A percentile compares a stretch with the other conserved stretches of the same genome.
Conservation (phyloP, 164 flowering plant genomes). For the Platanus orientalis region DNA sequence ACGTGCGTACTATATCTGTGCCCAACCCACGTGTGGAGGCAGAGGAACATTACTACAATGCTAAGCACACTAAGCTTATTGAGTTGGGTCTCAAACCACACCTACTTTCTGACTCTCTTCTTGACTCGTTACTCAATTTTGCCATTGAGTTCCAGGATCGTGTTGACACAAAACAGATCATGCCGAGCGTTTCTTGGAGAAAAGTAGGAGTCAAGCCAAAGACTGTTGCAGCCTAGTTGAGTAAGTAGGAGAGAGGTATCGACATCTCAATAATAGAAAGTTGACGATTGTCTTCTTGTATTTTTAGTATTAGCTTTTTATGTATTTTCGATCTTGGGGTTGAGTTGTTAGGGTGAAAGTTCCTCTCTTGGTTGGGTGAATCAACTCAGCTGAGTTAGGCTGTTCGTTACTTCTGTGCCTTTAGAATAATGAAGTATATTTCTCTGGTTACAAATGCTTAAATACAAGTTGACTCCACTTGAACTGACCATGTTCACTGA, state of each 20-base stretch:
- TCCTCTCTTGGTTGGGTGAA: background rate
- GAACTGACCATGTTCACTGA: background rate
- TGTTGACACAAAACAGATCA: constrained; percentile 78
- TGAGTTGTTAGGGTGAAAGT: background rate
- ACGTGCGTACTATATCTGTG: constrained; percentile 64
- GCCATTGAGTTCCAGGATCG: constrained; percentile 68
- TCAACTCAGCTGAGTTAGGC: background rate
- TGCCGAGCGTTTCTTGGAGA: constrained; percentile 92
- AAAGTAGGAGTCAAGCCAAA: constrained; percentile 71
- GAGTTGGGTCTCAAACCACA: constrained; percentile 90
- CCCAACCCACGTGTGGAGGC: constrained; percentile 98
- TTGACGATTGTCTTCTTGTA: constrained; percentile 3
- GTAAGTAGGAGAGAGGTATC: background rate
- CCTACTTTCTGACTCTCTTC: constrained; percentile 84
- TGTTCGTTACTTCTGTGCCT: background rate
- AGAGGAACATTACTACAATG: constrained; percentile 95
- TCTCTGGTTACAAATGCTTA: background rate
- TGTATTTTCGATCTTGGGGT: too few relatives aligned
- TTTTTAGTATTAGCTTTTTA: background rate
- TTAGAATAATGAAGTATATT: background rate
- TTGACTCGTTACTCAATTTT: constrained; percentile 80
- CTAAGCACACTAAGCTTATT: constrained; percentile 86
- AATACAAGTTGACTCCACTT: background rate
- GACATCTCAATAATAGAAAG: constrained; percentile 15
- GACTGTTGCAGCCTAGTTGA: constrained; percentile 48